Conservation (phyloP, 805 yeast species). For the Candida ipomoeae region DNA sequence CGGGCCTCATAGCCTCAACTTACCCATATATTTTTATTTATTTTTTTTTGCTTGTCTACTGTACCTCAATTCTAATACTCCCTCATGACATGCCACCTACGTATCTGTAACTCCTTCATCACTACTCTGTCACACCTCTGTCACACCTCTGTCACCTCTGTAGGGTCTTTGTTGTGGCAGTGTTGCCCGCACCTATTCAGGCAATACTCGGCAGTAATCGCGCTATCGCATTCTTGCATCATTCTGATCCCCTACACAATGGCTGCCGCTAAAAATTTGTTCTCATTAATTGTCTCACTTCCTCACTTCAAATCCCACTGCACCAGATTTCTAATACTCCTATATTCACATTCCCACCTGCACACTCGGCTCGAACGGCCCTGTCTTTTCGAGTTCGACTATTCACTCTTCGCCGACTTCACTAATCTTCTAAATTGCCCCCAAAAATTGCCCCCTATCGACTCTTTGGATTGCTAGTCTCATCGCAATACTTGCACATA, state of each 20-base stretch:
- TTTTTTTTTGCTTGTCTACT: too few relatives aligned
- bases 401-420: neutral
- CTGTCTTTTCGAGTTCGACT: neutral
- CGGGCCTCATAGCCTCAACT: too few relatives aligned
- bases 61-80: too few relatives aligned
- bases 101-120: neutral
- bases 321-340: neutral
- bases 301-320: slow-evolving; percentile 1
- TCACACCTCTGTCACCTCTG: too few relatives aligned
- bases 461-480: neutral
- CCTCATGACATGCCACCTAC: neutral
- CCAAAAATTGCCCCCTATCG: neutral
- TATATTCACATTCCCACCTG: neutral
- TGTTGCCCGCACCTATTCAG: neutral
- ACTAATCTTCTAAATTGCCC: neutral
- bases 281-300: slow-evolving; percentile 4
- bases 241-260: slow-evolving; percentile 3
- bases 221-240: slow-evolving; percentile 1
- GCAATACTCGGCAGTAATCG: neutral
- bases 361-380: neutral
- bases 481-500: neutral
- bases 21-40: too few relatives aligned
- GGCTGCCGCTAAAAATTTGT: slow-evolving; percentile 5
- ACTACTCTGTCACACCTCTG: too few relatives aligned
- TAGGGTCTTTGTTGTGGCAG: neutral